Base-by-base conservation (phyloP, 2,329 filamentous ascomycete genomes). In the Diaporthe caulivora region DNA sequence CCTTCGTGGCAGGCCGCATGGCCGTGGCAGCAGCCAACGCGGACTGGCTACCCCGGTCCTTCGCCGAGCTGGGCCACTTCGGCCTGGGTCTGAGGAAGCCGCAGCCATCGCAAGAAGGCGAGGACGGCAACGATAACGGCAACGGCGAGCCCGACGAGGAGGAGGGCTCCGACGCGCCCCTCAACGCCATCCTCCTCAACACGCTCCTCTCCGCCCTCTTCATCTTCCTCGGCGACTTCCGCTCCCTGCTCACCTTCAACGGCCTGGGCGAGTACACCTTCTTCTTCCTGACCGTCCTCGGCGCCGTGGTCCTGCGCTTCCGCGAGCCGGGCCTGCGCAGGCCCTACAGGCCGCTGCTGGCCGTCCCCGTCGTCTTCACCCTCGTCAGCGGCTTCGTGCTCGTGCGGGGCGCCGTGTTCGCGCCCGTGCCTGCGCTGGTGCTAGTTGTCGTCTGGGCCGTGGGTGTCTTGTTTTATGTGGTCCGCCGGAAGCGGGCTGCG, bases 221-320 rank as follows among this genome's bases (percentile, higher is more conserved):
- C 79, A 90, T 92, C 42, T 77, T 90, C 1, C 82, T 91, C 0
- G 91, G 90, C 24, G 89, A 86, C 79, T 92, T 92, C 81, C 86
- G 90, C 44, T 87, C 88, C 0, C 85, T 92, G 0, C 77, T 92
- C 15, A 92, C 89, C 0, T 91, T 91, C 76, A 90, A 90, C 68
- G 89, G 89, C 0, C 81, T 90, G 5, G 88, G 87, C 18, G 88
- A 90, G 77, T 92, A 90, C 78, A 87, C 90, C 0, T 92, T 92
- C 80, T 92, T 92, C 81, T 90, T 92, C 77, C 83, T 91, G 40
- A 90, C 90, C 0, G 90, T 92, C 0, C 77, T 91, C 0, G 90
- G 90, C 0, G 86, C 89, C 1, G 82, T 92, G 13, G 81, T 91
- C 21, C 80, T 92, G 55, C 86, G 90, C 17, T 86, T 85, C 71